These are phyloP conservation scores for Nemania serpens DNA, from an alignment of 2,329 filamentous ascomycete species.

Conservation along the genomic window DNA sequence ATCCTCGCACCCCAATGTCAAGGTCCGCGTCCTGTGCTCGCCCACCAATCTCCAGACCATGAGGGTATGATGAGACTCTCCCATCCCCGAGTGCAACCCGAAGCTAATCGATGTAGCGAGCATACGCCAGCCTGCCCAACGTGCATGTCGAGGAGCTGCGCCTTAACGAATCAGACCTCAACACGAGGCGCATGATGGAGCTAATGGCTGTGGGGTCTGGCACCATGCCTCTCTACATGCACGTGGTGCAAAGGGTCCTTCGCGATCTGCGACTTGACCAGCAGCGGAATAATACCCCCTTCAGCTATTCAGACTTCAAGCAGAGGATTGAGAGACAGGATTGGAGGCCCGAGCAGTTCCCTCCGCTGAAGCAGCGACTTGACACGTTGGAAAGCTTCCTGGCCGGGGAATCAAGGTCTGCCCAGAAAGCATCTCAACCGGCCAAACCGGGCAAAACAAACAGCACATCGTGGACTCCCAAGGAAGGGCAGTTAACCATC, in stretches of 20 bases:
- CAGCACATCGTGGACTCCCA: slow-evolving; percentile 44
- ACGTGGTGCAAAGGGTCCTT: slow-evolving; percentile 60
- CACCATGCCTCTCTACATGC: slow-evolving; percentile 60
- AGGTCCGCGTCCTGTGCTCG: slow-evolving; percentile 59
- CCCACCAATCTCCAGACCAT: slow-evolving; percentile 55
- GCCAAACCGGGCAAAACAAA: slow-evolving; percentile 30
- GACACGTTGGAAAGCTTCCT: slow-evolving; percentile 69
- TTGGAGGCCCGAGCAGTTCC: slow-evolving; percentile 55
- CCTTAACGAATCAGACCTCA: slow-evolving; percentile 57
- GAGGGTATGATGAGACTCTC: slow-evolving; percentile 17
- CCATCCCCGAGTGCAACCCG: background rate
- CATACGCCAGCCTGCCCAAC: slow-evolving; percentile 49
- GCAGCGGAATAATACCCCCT: slow-evolving; percentile 42
- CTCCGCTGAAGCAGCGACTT: slow-evolving; percentile 63
- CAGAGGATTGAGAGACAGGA: slow-evolving; percentile 41
- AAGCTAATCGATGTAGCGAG: slow-evolving; percentile 32
- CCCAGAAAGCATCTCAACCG: background rate
- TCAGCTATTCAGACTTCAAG: slow-evolving; percentile 59
- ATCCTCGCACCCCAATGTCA: slow-evolving; percentile 47
- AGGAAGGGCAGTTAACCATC: slow-evolving; percentile 56
- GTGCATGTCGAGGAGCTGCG: slow-evolving; percentile 56
- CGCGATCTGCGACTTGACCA: slow-evolving; percentile 57
- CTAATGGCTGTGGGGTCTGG: slow-evolving; percentile 59
- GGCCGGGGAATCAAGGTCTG: slow-evolving; percentile 35
- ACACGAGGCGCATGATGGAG: slow-evolving; percentile 61